These are phyloP conservation scores for Pestalotiopsis sp. DNA, from an alignment of 2,329 filamentous ascomycete genomes.

Conservation along the genomic window DNA sequence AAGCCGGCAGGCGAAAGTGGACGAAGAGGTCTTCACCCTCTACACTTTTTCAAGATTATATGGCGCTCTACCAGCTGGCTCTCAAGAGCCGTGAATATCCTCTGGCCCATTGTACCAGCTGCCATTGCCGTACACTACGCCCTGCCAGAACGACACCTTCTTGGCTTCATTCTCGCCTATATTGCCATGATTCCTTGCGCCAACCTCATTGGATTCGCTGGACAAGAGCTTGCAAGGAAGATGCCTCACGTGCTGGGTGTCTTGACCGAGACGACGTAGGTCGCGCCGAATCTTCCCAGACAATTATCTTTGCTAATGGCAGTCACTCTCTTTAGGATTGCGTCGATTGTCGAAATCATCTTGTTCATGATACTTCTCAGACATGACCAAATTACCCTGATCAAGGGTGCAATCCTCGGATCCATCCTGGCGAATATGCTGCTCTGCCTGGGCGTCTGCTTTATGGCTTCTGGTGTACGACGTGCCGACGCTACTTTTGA, in stretches of 20 bases:
- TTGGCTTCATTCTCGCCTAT: conserved; percentile 72
- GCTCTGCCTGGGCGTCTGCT: conserved; percentile 78
- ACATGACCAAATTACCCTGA: conserved; percentile 64
- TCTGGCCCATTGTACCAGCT: conserved; percentile 76
- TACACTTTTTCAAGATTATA: conserved; percentile 65
- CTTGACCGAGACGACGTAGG: conserved; percentile 59
- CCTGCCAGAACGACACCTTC: conserved; percentile 50
- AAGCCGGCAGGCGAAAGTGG: conserved; percentile 65
- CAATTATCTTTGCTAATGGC: not conserved
- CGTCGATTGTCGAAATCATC: conserved; percentile 79
- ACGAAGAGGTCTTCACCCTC: conserved; percentile 64
- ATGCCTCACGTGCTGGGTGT: conserved; percentile 73
- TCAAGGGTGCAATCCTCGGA: conserved; percentile 81
- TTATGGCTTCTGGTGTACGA: conserved; percentile 73
- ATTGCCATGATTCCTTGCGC: conserved; percentile 78
- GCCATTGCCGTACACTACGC: conserved; percentile 65
- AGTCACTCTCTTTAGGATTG: conserved; percentile 45
- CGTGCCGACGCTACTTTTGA: conserved; percentile 73
- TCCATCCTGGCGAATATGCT: conserved; percentile 83
- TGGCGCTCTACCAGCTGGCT: conserved; percentile 65
- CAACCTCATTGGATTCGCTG: conserved; percentile 75
- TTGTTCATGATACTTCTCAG: conserved; percentile 77
- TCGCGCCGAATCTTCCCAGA: conserved; percentile 21
- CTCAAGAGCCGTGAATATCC: conserved; percentile 68
- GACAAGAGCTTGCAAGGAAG: conserved; percentile 73